These are phyloP conservation scores for Tricladium varicosporioides DNA, from an alignment of 2,329 filamentous ascomycete species.

Conservation along the genomic window DNA sequence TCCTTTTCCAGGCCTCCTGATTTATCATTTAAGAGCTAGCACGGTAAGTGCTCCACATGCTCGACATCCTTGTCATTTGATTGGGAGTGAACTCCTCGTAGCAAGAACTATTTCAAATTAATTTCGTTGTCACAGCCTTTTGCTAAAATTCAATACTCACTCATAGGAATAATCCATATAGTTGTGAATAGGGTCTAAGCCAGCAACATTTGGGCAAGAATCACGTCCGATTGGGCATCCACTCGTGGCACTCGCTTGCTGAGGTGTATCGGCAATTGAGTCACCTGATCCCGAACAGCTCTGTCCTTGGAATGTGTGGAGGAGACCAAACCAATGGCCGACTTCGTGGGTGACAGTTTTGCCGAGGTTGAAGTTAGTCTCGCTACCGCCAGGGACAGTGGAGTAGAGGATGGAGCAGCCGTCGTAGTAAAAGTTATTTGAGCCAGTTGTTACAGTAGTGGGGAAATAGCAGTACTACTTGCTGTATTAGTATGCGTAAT, in stretches of 20 bases:
- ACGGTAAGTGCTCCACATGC: conserved; percentile 20
- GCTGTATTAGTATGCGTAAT: not conserved
- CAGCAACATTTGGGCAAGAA: conserved; percentile 26
- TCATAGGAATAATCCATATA: conserved; percentile 42
- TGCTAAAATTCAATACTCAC: conserved; percentile 5
- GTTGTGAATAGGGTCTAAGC: conserved; percentile 35
- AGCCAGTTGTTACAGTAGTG: not conserved
- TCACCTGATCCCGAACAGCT: conserved; percentile 39
- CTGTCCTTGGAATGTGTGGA: conserved; percentile 45
- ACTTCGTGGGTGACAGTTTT: conserved; percentile 43
- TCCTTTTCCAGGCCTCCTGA: no score
- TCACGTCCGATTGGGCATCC: conserved; percentile 42
- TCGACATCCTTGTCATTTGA: conserved; percentile 18
- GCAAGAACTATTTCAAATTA: conserved; percentile 31
- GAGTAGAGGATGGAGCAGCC: conserved; percentile 40
- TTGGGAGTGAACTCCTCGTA: conserved; percentile 41
- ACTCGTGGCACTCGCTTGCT: conserved; percentile 32
- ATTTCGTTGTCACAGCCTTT: not conserved
- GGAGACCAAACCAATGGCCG: conserved; percentile 49
- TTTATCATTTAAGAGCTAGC: not conserved
- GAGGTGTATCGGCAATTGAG: conserved; percentile 41
- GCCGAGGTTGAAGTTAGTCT: conserved; percentile 37
- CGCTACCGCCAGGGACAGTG: conserved; percentile 39
- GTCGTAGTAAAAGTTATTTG: conserved; percentile 33
- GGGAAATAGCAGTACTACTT: conserved; percentile 17